Evolutionary conservation across 768 basidiomycete genomes (phyloP), one percentile per base, ranked within the genome.

Genomic region (Infundibulicybe gibba): DNA sequence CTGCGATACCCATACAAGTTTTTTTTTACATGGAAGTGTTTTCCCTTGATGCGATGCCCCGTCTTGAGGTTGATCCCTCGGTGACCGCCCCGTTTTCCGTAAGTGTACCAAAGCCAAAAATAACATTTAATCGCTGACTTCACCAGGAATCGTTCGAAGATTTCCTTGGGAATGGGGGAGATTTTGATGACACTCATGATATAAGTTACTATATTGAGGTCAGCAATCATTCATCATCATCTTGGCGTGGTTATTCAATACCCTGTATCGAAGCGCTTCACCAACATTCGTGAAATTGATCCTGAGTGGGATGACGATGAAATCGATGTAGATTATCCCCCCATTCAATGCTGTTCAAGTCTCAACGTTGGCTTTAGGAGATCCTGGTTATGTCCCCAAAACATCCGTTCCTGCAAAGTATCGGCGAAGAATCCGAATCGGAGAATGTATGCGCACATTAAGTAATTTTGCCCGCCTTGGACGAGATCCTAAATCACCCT

Each of bases 241-340:
- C 20, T 38, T 38, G 4, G 10, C 3, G 35, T 38, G 35, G 35
- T 38, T 38, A 6, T 38, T 38, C 35, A 38, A 19, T n/a, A 15
- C 10, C 10, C 33, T 15, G 10, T 19, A 38, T 19, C 35, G n/a
- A 19, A 79, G 75, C 68, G 64, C 40, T 63, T 69, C 21, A 71
- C 70, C 11, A 59, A 76, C 48, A 58, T 75, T 17, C 64, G 65
- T 40, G 69, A 70, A 12, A 54, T 76, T 12, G 64, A 66, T 48
- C 65, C 75, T 5, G 68, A 67, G n/a, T 76, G 75, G 72, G 62
- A 68, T 25, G 69, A 76, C 39, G 70, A 76, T 43, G 76, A 76
- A 6, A 66, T 77, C 15, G 76, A 79, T 55, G 78, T 77, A 43
- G 5, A 65, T 54, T 8, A n/a, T 35, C 43, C 21, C 46, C 16